phyloP scores from a whole-genome alignment of 495 filamentous ascomycete genomes.

The Podospora pseudoanserina region DNA sequence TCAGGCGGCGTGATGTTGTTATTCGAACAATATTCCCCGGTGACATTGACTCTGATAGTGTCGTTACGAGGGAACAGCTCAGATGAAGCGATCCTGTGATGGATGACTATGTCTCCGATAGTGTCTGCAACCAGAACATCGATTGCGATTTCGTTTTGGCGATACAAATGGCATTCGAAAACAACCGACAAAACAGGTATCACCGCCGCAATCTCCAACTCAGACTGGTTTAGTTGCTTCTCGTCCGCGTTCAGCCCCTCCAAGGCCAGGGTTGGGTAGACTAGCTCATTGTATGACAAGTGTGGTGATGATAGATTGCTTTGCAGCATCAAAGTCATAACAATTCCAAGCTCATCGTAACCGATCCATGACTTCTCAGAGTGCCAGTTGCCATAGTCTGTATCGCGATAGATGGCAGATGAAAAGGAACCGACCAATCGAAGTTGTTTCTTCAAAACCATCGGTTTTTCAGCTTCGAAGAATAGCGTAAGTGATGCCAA shows the following conservation, averaged over 20 bases:
- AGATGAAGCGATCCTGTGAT: background rate
- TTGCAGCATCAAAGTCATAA: background rate
- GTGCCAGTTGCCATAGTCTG: background rate
- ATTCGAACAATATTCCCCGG: background rate
- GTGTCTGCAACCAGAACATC: background rate
- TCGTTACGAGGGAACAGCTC: background rate
- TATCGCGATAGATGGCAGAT: background rate
- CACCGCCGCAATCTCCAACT: slow-evolving; percentile 1
- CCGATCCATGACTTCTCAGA: too few species aligned
- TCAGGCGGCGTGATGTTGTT: background rate
- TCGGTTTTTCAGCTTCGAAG: background rate
- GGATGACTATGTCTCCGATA: too few species aligned
- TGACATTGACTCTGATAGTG: slow-evolving; percentile 4
- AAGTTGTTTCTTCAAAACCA: background rate
- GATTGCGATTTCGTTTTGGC: background rate
- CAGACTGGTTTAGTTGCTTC: background rate
- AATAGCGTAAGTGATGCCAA: background rate
- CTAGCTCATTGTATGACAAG: background rate
- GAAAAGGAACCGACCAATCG: background rate
- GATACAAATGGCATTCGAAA: background rate
- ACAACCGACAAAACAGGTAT: background rate
- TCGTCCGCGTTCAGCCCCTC: background rate
- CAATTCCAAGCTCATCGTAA: background rate
- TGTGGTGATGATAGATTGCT: background rate
- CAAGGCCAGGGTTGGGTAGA: background rate